Percentiles rank a stretch among this genome's conserved stretches.
phyloP scores from a whole-genome alignment of 805 yeast species.

The Yamadazyma nakazawae region DNA sequence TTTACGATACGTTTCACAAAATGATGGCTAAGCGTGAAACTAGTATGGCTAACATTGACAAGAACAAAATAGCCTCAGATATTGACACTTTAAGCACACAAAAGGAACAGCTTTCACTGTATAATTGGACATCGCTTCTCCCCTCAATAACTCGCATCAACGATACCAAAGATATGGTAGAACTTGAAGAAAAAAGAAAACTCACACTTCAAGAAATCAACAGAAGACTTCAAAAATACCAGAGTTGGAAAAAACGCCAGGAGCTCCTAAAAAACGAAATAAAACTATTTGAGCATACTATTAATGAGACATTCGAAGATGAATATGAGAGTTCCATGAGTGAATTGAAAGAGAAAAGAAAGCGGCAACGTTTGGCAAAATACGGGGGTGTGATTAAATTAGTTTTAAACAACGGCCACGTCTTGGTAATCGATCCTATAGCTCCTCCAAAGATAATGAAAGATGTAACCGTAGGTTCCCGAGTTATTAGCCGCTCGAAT shows the following conservation, averaged over 20 bases:
- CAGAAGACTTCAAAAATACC: conserved; percentile 35
- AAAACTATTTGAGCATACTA: conserved; percentile 10
- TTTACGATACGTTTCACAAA: conserved; percentile 48
- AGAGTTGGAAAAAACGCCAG: conserved; percentile 35
- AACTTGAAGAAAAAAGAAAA: conserved; percentile 48
- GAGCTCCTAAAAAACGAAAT: conserved; percentile 24
- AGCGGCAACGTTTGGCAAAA: conserved; percentile 19
- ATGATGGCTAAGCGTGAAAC: conserved; percentile 64
- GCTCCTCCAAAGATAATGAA: conserved; percentile 19
- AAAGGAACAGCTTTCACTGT: conserved; percentile 34
- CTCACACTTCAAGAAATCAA: conserved; percentile 50
- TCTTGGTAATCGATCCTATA: conserved; percentile 40
- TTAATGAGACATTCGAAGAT: conserved; percentile 10
- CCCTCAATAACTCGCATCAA: conserved; percentile 49
- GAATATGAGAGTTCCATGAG: conserved; percentile 26
- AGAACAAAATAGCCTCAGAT: conserved; percentile 51
- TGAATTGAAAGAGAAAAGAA: conserved; percentile 21
- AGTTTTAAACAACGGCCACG: conserved; percentile 33
- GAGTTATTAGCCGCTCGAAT: not conserved
- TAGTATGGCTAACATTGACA: conserved; percentile 53
- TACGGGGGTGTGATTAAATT: conserved; percentile 38
- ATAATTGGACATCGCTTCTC: conserved; percentile 48
- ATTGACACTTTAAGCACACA: conserved; percentile 52
- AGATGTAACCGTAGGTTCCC: not conserved
- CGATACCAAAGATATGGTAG: conserved; percentile 46